Evolutionary conservation across 805 yeast genomes (phyloP), one percentile per base, ranked within the genome.

Genomic region (Maudiozyma serrabonitensis): DNA sequence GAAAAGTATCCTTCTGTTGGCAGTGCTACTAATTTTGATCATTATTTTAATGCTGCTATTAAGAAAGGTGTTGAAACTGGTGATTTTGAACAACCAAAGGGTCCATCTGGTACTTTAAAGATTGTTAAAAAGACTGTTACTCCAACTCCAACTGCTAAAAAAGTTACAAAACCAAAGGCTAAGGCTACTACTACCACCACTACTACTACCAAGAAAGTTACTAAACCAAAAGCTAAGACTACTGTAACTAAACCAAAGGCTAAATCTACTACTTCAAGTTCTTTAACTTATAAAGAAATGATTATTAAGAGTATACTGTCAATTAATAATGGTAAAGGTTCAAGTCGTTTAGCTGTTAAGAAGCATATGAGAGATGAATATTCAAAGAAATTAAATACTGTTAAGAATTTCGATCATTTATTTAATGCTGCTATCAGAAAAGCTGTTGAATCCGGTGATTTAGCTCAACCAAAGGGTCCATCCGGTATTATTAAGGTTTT

Each of bases 381-480:
- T 69, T 80, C 60, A 76, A 52, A 52, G 16, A 82, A 71, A 75
- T 71, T 69, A 74, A 78, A 56, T 59, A 74, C 76, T 45, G 74
- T 82, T 21, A 51, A 76, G 46, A 82, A 78, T 67, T 87, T 87
- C 64, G 95, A 87, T 63, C 69, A 81, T 43, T 76, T 80, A 59
- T 84, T 88, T 75, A 64, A 63, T 56, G 57, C 76, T 47, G 93
- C 95, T 25, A 73, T 87, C 61, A 82, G 83, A 72, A 84, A 80
- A 67, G 95, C 95, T 56, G 95, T 88, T 53, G 80, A 77, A 52
- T 66, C 79, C n/a, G 95, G 87, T 45, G 84, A 78, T 46, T 83
- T 88, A 56, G 66, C 76, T 43, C 95, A 87, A 70, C 95, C 95
- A 66, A 88, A 88, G 73, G 95, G 95, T 46, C 84, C 95, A 16